Conservation (phyloP, 305 asterid genomes). For the Striga hermonthica region DNA sequence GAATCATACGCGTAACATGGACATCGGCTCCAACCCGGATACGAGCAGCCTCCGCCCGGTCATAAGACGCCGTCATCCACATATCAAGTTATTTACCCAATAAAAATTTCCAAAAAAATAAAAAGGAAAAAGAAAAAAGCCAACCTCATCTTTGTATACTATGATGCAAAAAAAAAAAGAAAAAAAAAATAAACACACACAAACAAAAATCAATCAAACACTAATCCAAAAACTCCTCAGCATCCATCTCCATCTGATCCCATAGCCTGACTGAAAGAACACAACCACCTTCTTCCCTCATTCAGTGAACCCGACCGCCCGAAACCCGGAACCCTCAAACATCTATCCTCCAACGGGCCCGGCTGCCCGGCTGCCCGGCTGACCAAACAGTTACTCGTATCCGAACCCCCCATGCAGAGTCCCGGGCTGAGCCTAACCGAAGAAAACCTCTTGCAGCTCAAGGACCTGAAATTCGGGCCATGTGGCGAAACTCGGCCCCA, state of each 20-base stretch:
- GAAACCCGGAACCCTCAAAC: constrained; percentile 46
- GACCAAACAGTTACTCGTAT: constrained; percentile 57
- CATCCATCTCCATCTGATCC: constrained; percentile 50
- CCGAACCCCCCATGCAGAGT: constrained; percentile 67
- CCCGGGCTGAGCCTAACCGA: constrained; percentile 49
- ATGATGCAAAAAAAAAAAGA: no score
- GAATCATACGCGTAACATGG: no score
- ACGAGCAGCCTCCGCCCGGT: no score
- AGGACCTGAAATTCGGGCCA: constrained; percentile 58
- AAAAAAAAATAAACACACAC: no score
- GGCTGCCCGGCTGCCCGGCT: constrained; percentile 25
- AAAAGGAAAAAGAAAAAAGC: no score
- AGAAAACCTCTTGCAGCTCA: constrained; percentile 65
- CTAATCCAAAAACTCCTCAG: constrained; percentile 29
- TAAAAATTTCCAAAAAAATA: no score
- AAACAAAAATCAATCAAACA: constrained; percentile 3
- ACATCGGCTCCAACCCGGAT: no score
- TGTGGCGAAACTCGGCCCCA: constrained; percentile 48
- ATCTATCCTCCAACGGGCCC: constrained; percentile 28
- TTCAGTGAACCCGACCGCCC: constrained; percentile 57
- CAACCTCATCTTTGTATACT: no score
- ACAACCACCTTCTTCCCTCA: constrained; percentile 68
- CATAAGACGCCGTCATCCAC: no score
- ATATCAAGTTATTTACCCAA: no score
- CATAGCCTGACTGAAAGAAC: constrained; percentile 59